phyloP scores from a whole-genome alignment of 78 protist species.

The Goniomonas avonlea region DNA sequence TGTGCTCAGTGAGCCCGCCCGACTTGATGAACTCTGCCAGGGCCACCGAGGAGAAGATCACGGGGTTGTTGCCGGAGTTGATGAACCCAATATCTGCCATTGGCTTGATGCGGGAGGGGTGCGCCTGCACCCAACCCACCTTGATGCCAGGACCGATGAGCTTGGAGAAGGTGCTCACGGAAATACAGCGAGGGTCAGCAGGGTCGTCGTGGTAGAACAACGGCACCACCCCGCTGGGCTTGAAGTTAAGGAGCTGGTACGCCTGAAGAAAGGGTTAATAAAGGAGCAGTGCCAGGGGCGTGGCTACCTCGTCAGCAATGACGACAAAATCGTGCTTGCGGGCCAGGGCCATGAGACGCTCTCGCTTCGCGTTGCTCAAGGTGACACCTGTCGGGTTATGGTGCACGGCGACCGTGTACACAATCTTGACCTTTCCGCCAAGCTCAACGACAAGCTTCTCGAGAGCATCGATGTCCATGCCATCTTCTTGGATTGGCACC shows the following conservation, averaged over 20 bases:
- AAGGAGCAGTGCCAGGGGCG: too few species aligned
- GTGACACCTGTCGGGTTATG: slow-evolving; percentile 8
- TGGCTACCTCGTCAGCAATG: not conserved
- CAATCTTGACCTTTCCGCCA: not conserved
- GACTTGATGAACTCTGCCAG: not conserved
- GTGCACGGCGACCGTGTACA: not conserved
- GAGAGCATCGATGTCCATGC: not conserved
- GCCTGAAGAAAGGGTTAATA: too few species aligned
- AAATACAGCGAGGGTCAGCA: not conserved
- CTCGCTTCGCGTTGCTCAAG: not conserved
- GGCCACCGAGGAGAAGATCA: not conserved
- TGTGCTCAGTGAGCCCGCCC: not conserved
- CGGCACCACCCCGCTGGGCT: not conserved
- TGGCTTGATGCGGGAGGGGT: not conserved
- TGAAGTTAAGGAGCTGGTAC: slow-evolving; percentile 1
- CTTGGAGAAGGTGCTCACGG: slow-evolving; percentile 7
- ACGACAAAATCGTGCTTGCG: not conserved
- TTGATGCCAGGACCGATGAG: not conserved
- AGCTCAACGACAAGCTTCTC: not conserved
- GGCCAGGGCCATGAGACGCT: not conserved
- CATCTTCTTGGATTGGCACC: not conserved
- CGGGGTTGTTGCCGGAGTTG: not conserved
- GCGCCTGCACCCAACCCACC: not conserved
- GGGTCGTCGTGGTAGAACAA: not conserved
- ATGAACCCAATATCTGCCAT: not conserved